Evolutionary conservation across 2,329 filamentous ascomycete genomes (phyloP), one percentile per base, ranked within the genome.

Genomic region (Aspergillus viridinutans): DNA sequence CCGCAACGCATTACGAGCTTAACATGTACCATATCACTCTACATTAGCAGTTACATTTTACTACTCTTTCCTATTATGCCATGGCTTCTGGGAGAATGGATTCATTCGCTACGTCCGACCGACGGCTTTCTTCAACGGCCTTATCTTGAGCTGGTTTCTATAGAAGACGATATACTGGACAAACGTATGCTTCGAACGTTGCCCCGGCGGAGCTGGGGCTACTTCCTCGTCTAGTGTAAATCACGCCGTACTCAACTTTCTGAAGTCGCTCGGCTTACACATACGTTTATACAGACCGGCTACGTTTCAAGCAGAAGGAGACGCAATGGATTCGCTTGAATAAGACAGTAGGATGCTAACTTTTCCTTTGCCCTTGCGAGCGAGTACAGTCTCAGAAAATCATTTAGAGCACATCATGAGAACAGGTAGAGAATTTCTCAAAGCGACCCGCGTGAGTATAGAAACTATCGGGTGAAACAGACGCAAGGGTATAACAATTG

Each of bases 281-380:
- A 17, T 38, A 17, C 1, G 0, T 17, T 17, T 5, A 38, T 38
- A 38, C 32, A 38, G 5, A 38, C 17, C 2, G 5, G 17, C 14
- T 38, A 38, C 32, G 5, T 38, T 38, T 1, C 14, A 38, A 7
- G 28, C 9, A 10, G n/a, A 9, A 43, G 21, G 20, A 20, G 9
- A 4, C 3, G 20, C 42, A 45, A 9, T 12, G 4, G 14, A 17
- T 38, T 17, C 32, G 21, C 42, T 45, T 45, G 42, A 43, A 45
- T 47, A 50, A 55, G 26, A n/a, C 45, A 26, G 21, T 20, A 28
- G 45, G 40, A 45, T 32, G 51, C 20, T 9, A 40, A 56, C 54
- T 61, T 61, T 61, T 54, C 49, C 48, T 47, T 50, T 53, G 40
- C 58, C 56, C 60, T 58, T 43, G 60, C 57, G 54, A 55, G 57